phyloP scores from a whole-genome alignment of 1,284 basidiomycete species.

The Tilletiopsis washingtonensis region DNA sequence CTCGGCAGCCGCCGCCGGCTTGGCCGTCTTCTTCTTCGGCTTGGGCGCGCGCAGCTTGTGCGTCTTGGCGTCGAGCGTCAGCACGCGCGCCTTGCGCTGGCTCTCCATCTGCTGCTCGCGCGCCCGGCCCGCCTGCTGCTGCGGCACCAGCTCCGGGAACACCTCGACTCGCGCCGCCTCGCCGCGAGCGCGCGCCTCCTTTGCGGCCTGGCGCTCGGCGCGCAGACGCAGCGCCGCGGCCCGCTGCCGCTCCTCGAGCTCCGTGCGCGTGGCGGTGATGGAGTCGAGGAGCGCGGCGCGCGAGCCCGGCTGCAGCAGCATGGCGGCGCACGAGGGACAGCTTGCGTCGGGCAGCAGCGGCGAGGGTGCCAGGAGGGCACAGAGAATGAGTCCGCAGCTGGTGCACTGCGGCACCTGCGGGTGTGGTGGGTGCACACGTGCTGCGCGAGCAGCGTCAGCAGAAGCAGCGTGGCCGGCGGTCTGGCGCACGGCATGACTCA shows the following conservation, averaged over 20 bases:
- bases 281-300: not conserved
- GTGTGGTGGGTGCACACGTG: not conserved
- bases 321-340: slow-evolving; percentile 2
- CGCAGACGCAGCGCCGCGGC: not conserved
- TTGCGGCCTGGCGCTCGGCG: not conserved
- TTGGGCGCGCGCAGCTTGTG: not conserved
- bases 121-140: not conserved
- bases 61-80: not conserved
- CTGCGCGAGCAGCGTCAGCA: not conserved
- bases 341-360: not conserved
- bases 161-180: not conserved
- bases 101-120: not conserved
- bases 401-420: slow-evolving; percentile 1
- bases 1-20: no score
- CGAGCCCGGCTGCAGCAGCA: not conserved
- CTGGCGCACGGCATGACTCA: not conserved
- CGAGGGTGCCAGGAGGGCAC: not conserved
- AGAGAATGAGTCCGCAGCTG: slow-evolving; percentile 2
- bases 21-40: slow-evolving; percentile 1
- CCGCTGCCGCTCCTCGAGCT: not conserved
- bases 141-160: slow-evolving; percentile 1
- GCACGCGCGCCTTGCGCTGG: not conserved
- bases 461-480: not conserved
- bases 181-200: not conserved
- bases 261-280: not conserved